These are phyloP conservation scores for Mycena rebaudengoi DNA, from an alignment of 768 basidiomycete species.

Conservation along the genomic window DNA sequence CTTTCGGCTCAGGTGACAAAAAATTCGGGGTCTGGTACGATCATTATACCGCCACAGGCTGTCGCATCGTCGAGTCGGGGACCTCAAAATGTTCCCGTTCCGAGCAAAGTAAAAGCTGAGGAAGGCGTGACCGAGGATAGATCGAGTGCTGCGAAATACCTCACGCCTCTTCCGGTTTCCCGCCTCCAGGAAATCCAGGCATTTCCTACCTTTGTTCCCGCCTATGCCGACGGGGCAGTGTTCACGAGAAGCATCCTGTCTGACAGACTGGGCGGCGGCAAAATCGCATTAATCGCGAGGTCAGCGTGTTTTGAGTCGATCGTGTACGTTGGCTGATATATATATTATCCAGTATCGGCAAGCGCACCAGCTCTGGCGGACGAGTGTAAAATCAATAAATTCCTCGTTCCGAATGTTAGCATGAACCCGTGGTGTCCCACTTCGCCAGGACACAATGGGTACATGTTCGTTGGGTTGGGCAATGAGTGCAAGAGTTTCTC, in stretches of 20 bases:
- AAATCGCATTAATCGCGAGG: constrained; percentile 49
- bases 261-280: constrained; percentile 46
- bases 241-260: constrained; percentile 52
- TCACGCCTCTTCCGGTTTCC: constrained; percentile 25
- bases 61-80: neutral
- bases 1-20: neutral
- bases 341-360: constrained; percentile 31
- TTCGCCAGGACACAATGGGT: constrained; percentile 58
- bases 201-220: constrained; percentile 35
- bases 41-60: neutral
- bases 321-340: no score
- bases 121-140: no score
- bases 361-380: constrained; percentile 41
- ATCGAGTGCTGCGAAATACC: constrained; percentile 9
- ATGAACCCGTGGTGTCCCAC: constrained; percentile 65
- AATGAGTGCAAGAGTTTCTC: constrained; percentile 53
- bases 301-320: constrained; percentile 22
- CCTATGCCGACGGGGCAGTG: constrained; percentile 30
- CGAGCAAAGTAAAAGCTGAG: constrained; percentile 31
- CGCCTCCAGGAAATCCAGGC: constrained; percentile 33
- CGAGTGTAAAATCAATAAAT: constrained; percentile 44
- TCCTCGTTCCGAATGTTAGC: constrained; percentile 59
- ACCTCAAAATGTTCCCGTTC: no score
- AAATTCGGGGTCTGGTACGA: neutral
- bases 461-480: constrained; percentile 63